Base-by-base conservation (phyloP, 495 filamentous ascomycete species). In the Penicillium turbatum region DNA sequence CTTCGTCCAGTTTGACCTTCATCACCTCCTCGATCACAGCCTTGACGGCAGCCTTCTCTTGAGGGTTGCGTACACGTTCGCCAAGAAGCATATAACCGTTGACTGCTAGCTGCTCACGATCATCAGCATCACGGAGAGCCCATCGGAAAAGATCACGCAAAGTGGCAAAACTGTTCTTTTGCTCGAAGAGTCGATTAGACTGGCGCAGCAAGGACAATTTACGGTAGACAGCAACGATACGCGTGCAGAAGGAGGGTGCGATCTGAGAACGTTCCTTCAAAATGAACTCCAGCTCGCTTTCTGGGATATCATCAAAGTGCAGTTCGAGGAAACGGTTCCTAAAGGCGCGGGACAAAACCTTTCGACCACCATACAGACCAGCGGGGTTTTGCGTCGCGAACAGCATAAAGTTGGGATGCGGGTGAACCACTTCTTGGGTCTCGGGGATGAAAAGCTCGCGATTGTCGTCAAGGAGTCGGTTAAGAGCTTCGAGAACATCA, bases 371-470 rank as follows among this genome's bases (percentile, higher is more conserved):
- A 64, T 99, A 99, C 5, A 97, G 72, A 19, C 95, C 95, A 15
- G 95, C 87, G 2, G 95, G 95, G 58, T 99, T 99, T 61, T 99
- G 95, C 0, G 95, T 99, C n/a, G 95, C 95, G 59, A 97, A 99
- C 1, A 99, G 79, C 85, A 97, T 95, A 72, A 99, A 99, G 64
- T 95, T 90, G 31, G 86, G 82, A 52, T 97, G 90, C 1, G 95
- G 95, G 31, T 86, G 84, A 26, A 99, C 86, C 15, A 90, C 78
- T 61, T 97, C 90, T 66, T 99, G 95, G 0, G 95, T 97, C 62
- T 99, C 95, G 0, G 95, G 93, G 40, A 99, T 93, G 41, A 97
- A 80, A 2, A 99, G 83, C 66, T 99, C 95, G n/a, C 93, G 80
- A 59, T 99, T 99, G 65, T 99, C 95, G 60, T 99, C 95, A 1